phyloP scores from a whole-genome alignment of 345 rosid species.

The Salix koriyanagi region DNA sequence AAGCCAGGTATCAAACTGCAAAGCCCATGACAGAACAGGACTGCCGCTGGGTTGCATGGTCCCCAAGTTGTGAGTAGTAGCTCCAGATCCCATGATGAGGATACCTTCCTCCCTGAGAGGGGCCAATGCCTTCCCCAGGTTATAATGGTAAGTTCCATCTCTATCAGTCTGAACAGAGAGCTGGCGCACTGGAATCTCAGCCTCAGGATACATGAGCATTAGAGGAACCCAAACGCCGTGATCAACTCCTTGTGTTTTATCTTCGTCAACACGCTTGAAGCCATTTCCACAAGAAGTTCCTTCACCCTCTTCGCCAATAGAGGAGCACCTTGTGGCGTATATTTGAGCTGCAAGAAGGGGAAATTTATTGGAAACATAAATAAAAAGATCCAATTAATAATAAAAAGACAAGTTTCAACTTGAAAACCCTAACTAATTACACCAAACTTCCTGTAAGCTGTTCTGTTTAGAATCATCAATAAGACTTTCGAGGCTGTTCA shows the following conservation, averaged over 20 bases:
- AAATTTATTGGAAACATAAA: too few species aligned
- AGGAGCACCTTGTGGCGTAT: too few species aligned
- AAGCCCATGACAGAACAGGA: constrained; percentile 60
- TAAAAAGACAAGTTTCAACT: background rate
- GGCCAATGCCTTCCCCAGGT: constrained; percentile 83
- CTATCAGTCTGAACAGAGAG: constrained; percentile 64
- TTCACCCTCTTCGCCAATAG: constrained; percentile 64
- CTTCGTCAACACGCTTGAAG: constrained; percentile 54
- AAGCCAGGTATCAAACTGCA: constrained; percentile 79
- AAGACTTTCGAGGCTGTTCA: background rate
- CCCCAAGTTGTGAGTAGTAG: constrained; percentile 79
- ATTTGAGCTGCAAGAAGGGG: too few species aligned
- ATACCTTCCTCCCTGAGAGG: constrained; percentile 80
- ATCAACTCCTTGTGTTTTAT: constrained; percentile 70
- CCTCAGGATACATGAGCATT: constrained; percentile 93
- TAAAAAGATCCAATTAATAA: background rate
- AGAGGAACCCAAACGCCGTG: constrained; percentile 97
- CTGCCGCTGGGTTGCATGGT: constrained; percentile 16
- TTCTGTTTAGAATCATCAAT: background rate
- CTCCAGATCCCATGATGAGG: constrained; percentile 83
- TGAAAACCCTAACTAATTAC: background rate
- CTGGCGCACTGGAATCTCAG: constrained; percentile 74
- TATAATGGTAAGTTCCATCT: constrained; percentile 65
- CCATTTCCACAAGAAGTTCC: constrained; percentile 54
- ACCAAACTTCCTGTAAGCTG: background rate